Evolutionary conservation across 768 basidiomycete genomes (phyloP).

Genomic region (Melanogaster broomeanus): DNA sequence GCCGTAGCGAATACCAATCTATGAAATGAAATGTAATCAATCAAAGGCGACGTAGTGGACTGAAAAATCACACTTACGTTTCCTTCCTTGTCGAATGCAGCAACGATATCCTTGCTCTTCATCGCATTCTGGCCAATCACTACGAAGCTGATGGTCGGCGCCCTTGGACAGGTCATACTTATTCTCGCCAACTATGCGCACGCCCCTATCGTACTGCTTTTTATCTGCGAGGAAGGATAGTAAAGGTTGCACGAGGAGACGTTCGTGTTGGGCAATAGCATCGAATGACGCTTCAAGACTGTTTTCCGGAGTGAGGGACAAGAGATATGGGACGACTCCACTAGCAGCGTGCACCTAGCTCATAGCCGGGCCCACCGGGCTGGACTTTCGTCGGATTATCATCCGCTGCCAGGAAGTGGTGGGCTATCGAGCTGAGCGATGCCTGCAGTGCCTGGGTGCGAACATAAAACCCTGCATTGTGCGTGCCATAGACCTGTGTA

Average conservation of each 20-base stretch:
- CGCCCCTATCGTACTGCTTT: conserved; percentile 54
- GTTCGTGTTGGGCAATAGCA: conserved; percentile 64
- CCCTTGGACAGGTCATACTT: conserved; percentile 41
- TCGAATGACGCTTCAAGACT: conserved; percentile 53
- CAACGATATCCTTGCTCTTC: conserved; percentile 64
- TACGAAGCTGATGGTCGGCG: conserved; percentile 74
- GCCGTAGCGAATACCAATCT: conserved; percentile 80
- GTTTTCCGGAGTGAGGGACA: conserved; percentile 53
- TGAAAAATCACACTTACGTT: conserved; percentile 45
- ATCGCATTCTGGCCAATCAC: conserved; percentile 58
- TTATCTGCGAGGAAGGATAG: conserved; percentile 54
- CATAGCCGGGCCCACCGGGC: conserved; percentile 76
- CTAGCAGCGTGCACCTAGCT: conserved; percentile 63
- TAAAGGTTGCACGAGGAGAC: conserved; percentile 52
- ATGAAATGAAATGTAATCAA: neutral
- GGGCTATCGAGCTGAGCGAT: conserved; percentile 60
- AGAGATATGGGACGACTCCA: conserved; percentile 62
- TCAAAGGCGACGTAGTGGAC: neutral
- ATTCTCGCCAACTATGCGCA: conserved; percentile 68
- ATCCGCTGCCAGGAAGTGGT: conserved; percentile 65
- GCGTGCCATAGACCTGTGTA: conserved; percentile 70
- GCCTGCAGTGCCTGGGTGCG: conserved; percentile 46
- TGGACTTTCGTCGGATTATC: conserved; percentile 61
- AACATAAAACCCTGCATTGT: conserved; percentile 66
- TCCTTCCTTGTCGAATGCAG: conserved; percentile 61